Evolutionary conservation across 305 asterid genomes (phyloP).

Genomic region (Fraxinus platypoda): DNA sequence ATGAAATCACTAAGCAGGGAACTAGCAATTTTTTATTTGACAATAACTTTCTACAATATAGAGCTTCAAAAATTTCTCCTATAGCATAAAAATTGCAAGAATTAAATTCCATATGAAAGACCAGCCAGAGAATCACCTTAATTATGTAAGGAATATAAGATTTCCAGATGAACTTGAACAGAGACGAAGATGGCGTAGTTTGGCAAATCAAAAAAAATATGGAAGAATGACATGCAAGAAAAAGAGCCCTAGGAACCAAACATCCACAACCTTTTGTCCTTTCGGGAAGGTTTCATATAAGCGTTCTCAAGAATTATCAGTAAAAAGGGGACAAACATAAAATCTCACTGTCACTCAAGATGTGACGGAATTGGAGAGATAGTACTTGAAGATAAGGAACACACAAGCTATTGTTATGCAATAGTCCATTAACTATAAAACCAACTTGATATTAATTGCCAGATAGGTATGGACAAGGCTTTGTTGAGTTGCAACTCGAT

Average conservation of each 20-base stretch:
- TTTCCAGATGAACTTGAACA: not conserved
- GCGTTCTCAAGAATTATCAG: not conserved
- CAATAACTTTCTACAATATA: not conserved
- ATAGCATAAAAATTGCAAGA: not conserved
- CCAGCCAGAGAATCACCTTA: not conserved
- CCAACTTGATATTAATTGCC: not conserved
- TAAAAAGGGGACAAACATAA: not conserved
- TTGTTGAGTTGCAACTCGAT: not conserved
- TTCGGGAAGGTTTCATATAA: not conserved
- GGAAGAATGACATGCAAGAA: not conserved
- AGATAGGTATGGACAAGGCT: not conserved
- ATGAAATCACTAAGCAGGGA: slow-evolving; percentile 9
- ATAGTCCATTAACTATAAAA: not conserved
- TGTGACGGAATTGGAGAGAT: not conserved
- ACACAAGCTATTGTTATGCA: not conserved
- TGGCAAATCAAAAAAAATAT: not conserved
- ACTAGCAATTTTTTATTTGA: not conserved
- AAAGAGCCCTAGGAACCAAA: not conserved
- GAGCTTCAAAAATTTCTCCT: not conserved
- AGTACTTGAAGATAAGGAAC: not conserved
- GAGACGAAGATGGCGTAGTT: not conserved
- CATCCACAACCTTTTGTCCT: not conserved
- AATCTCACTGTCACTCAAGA: not conserved
- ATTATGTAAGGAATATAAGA: slow-evolving; percentile 3
- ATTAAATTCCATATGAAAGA: not conserved